Percentiles rank a stretch among this genome's conserved stretches.
Evolutionary conservation across 345 rosid genomes (phyloP).

Genomic region (Linum usitatissimum): DNA sequence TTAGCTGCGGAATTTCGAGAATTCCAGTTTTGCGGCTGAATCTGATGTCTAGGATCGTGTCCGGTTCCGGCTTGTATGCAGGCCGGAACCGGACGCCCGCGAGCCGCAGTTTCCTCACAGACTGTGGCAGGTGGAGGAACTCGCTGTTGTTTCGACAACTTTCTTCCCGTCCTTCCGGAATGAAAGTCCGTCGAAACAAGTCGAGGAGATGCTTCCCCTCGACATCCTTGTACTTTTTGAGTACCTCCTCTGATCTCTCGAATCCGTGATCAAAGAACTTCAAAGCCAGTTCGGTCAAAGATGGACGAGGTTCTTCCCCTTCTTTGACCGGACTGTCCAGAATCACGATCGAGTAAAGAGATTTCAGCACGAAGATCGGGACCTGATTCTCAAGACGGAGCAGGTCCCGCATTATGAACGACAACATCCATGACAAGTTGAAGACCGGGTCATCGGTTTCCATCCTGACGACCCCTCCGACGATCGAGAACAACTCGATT

Average conservation of each 20-base stretch:
- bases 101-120: constrained; percentile 34
- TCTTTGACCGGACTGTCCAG: constrained; percentile 5
- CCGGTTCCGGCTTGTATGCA: constrained; percentile 17
- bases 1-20: constrained; percentile 36
- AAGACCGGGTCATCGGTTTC: constrained; percentile 39
- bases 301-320: neutral
- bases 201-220: constrained; percentile 38
- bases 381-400: constrained; percentile 53
- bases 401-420: constrained; percentile 32
- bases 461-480: constrained; percentile 21
- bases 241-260: constrained; percentile 20
- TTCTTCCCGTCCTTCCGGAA: constrained; percentile 17
- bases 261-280: constrained; percentile 33
- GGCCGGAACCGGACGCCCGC: constrained; percentile 32
- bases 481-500: constrained; percentile 39
- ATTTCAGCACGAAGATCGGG: constrained; percentile 38
- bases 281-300: constrained; percentile 30
- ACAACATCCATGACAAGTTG: constrained; percentile 39
- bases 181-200: constrained; percentile 34
- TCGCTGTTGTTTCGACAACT: constrained; percentile 1
- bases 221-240: constrained; percentile 14
- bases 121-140: constrained; percentile 24
- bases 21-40: constrained; percentile 31
- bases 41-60: constrained; percentile 38
- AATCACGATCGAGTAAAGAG: constrained; percentile 23